Percentiles rank a stretch among this genome's conserved stretches.
Evolutionary conservation across 2,329 filamentous ascomycete species (phyloP).

Genomic region (Ilyonectria sp.): DNA sequence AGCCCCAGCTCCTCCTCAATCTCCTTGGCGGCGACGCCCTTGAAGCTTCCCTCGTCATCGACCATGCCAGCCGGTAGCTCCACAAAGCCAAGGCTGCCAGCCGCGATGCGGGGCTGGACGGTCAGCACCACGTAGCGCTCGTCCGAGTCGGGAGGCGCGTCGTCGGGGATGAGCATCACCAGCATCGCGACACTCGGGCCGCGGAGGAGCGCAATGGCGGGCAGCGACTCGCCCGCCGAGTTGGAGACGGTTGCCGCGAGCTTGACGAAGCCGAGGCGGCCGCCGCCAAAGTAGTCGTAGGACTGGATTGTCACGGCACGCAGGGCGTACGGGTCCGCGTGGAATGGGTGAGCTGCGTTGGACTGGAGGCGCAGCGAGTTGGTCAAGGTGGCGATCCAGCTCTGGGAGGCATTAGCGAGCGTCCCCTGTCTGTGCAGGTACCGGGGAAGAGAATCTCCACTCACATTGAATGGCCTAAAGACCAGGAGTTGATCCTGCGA

Average conservation of each 20-base stretch:
- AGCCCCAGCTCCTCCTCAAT: conserved; percentile 74
- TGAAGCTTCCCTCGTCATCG: conserved; percentile 67
- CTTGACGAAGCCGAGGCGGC: conserved; percentile 71
- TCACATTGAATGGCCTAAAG: conserved; percentile 68
- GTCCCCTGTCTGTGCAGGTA: too few species aligned
- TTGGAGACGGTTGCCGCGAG: conserved; percentile 66
- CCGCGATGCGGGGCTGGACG: conserved; percentile 71
- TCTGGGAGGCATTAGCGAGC: conserved; percentile 49
- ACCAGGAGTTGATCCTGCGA: conserved; percentile 60
- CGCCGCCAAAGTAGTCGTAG: conserved; percentile 65
- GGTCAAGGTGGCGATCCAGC: conserved; percentile 65
- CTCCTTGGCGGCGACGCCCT: conserved; percentile 71
- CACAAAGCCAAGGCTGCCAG: conserved; percentile 67
- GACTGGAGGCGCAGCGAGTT: conserved; percentile 63
- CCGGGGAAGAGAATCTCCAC: background rate
- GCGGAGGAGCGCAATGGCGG: conserved; percentile 70
- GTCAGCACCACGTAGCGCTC: conserved; percentile 73
- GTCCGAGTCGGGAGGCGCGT: conserved; percentile 54
- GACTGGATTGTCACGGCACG: conserved; percentile 67
- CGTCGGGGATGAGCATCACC: conserved; percentile 69
- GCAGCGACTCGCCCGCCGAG: conserved; percentile 62
- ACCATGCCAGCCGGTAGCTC: conserved; percentile 74
- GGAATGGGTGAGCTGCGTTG: conserved; percentile 65
- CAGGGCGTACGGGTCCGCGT: conserved; percentile 67
- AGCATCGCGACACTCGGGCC: conserved; percentile 75